Evolutionary conservation across 768 basidiomycete genomes (phyloP), one percentile per base, ranked within the genome.

Genomic region (Kwoniella sp.): DNA sequence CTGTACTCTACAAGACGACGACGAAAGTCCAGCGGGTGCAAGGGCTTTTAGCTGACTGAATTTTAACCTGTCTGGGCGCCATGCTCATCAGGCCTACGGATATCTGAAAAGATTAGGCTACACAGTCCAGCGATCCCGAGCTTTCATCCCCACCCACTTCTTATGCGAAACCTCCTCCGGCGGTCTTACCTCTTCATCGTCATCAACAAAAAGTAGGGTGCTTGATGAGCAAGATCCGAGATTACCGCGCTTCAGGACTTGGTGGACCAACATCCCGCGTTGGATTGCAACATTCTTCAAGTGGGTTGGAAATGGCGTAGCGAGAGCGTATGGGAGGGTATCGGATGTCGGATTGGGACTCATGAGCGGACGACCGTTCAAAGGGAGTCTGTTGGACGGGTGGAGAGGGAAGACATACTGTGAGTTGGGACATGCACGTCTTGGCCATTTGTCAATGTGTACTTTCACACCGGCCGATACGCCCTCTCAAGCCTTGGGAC

Each of bases 101-200:
- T 93, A 95, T 81, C 85, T 99, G 31, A 92, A 89, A 73, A 87
- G 96, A 20, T 83, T 98, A 41, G 96, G 96, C 15, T 99, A 96
- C 80, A 85, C 87, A 12, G 87, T 98, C 11, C 91, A 87, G 47
- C 86, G 96, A n/a, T 83, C 91, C 0, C 83, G 84, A 4, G 85
- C 87, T 4, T 81, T 79, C 65, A 52, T 81, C 9, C 79, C 79
- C 1, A 41, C 47, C 23, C 65, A 72, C 37, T 77, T 77, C 58
- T 47, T 73, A 5, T 26, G 29, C n/a, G 48, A 60, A n/a, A 22
- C 20, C 20, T 11, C 31, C 23, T 51, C 61, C 20, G 2, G 54
- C 22, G n/a, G n/a, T n/a, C n/a, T n/a, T n/a, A 45, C 41, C 17
- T 34, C 34, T 13, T 45, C 41, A 7, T 8, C 41, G 9, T 17